Evolutionary conservation across 345 rosid genomes (phyloP).

Genomic region (Populus nigra): DNA sequence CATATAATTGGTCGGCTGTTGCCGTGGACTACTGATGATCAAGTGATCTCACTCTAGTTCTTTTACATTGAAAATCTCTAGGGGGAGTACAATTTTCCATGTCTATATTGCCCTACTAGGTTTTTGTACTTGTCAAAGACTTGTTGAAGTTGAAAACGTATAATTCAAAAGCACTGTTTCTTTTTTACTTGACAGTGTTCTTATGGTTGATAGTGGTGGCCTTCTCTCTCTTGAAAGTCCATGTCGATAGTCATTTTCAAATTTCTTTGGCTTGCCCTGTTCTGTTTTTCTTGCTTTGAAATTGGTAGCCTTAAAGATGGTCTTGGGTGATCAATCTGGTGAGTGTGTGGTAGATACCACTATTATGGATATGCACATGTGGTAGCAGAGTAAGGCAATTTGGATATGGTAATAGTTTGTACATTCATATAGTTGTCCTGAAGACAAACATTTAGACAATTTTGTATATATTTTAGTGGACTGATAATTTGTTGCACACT

Average conservation of each 20-base stretch:
- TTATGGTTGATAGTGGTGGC: background rate
- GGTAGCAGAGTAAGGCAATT: background rate
- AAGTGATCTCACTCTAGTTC: constrained; percentile 1
- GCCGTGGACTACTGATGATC: background rate
- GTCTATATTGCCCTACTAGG: background rate
- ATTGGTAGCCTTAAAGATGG: background rate
- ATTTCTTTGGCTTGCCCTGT: background rate
- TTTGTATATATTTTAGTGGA: constrained; percentile 6
- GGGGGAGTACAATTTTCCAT: background rate
- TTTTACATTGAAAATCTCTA: background rate
- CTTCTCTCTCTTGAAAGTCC: background rate
- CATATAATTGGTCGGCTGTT: background rate
- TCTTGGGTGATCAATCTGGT: background rate
- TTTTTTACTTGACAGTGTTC: background rate
- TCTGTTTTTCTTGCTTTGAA: background rate
- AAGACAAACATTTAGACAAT: background rate
- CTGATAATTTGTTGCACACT: background rate
- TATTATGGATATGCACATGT: background rate
- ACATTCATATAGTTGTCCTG: background rate
- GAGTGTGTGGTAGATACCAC: background rate
- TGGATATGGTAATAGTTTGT: background rate
- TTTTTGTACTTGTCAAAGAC: background rate
- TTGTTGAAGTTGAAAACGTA: background rate
- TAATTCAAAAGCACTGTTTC: background rate
- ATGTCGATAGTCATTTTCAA: background rate